Conservation (phyloP, 352 stramenopile genomes). For the Pythium sp. region DNA sequence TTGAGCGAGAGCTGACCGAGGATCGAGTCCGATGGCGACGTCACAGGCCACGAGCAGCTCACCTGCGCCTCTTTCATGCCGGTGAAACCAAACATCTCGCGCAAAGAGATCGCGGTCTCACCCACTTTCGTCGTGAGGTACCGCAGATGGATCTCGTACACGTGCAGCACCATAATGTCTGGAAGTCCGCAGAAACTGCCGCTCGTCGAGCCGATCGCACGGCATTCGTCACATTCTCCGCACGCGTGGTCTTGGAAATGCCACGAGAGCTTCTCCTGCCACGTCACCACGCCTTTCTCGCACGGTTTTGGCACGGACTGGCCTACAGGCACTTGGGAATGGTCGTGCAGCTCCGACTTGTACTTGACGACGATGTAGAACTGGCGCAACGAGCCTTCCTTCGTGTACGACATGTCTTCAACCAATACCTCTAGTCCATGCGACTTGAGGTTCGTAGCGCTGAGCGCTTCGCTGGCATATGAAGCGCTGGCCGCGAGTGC, state of each 20-base stretch:
- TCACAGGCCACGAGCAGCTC: constrained; percentile 67
- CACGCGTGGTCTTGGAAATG: constrained; percentile 79
- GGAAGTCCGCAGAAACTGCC: constrained; percentile 71
- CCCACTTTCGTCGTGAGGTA: constrained; percentile 85
- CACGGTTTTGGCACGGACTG: constrained; percentile 68
- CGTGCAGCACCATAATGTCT: constrained; percentile 78
- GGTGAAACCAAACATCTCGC: constrained; percentile 69
- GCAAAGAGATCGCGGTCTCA: constrained; percentile 67
- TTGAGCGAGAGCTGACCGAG: constrained; percentile 70
- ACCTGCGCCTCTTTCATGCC: constrained; percentile 64
- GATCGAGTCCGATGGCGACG: constrained; percentile 59
- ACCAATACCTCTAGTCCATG: constrained; percentile 62
- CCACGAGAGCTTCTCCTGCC: constrained; percentile 75
- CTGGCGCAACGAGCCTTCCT: constrained; percentile 69
- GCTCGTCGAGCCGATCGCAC: constrained; percentile 46
- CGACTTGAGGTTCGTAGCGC: constrained; percentile 48
- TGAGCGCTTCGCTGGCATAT: not conserved
- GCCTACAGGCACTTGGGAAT: constrained; percentile 65
- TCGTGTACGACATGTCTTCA: constrained; percentile 73
- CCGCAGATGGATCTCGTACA: constrained; percentile 82
- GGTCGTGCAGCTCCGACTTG: constrained; percentile 80
- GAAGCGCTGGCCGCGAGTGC: constrained; percentile 3
- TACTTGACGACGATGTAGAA: constrained; percentile 87
- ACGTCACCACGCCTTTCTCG: constrained; percentile 65
- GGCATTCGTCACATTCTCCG: constrained; percentile 67